Evolutionary conservation across 2,329 filamentous ascomycete species (phyloP), one percentile per base, ranked within the genome.

Genomic region (Cryphonectria carpinicola): DNA sequence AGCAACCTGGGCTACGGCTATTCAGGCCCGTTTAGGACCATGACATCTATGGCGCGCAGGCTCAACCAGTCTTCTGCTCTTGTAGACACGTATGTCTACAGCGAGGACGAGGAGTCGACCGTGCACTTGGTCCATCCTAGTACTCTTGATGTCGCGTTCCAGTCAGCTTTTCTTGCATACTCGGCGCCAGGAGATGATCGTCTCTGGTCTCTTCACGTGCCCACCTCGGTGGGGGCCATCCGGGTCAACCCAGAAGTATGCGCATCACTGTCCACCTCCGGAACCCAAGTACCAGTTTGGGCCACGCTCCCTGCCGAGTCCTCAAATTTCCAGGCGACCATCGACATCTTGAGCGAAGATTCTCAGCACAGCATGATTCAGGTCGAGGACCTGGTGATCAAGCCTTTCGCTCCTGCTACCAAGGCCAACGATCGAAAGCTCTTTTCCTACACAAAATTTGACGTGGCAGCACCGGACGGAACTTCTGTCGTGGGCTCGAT

Each of bases 81-180:
- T 17, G 39, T 63, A 1, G 61, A 63, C 8, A 25, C 35, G 0
- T 63, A 63, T 43, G 28, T 4, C 4, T 41, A 43, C 3, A 28
- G 37, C 2, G 39, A 63, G 19, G 37, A 41, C 10, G 61, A 46
- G 1, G 37, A 43, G 5, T 39, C 39, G 2, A 41, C 61, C 1
- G 11, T 69, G n/a, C 73, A 77, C 2, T 68, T 80, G 5, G 73
- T 82, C 0, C 81, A 82, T 61, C 81, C 81, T 0, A 78, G 73
- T 0, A 72, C 76, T 2, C 73, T 83, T 0, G 81, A 83, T 58
- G 74, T 75, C 0, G 77, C 78, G 1, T 77, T 83, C 69, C 82
- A 83, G 70, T 71, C 77, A 6, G 70, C 78, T 13, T 75, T 82
- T 6, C 73, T 77, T 1, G 80, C 81, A 1, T 78, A 76, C 62